Evolutionary conservation across 139 green algal genomes (phyloP).

Genomic region (Micractinium sp.): DNA sequence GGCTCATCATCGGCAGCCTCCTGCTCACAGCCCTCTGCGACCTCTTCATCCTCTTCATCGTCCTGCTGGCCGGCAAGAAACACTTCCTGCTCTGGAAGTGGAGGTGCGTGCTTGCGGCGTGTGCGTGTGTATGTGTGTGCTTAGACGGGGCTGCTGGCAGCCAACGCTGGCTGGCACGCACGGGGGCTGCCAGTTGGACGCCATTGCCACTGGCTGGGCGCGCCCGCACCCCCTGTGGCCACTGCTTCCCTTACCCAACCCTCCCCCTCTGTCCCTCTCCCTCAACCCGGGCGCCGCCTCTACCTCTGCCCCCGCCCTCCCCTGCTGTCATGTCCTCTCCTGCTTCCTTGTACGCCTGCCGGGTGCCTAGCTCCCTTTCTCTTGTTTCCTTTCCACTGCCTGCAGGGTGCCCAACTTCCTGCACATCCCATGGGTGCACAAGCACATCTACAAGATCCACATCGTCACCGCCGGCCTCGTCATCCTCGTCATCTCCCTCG

Average conservation of each 20-base stretch:
- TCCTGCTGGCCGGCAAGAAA: not conserved
- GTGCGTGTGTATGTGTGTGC: too few species aligned
- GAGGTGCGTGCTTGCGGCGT: not conserved
- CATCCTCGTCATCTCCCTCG: constrained; percentile 15
- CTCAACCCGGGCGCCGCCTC: not conserved
- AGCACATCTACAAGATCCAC: not conserved
- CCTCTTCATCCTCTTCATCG: not conserved
- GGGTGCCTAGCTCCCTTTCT: not conserved
- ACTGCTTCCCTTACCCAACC: too few species aligned
- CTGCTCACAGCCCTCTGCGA: constrained; percentile 19
- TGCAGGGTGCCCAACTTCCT: constrained; percentile 7
- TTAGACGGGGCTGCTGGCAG: too few species aligned
- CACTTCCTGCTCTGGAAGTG: not conserved
- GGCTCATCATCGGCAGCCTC: constrained; percentile 22
- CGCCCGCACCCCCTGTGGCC: too few species aligned
- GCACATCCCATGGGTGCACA: not conserved
- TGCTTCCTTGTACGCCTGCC: not conserved
- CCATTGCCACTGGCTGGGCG: too few species aligned
- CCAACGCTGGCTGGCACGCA: not conserved
- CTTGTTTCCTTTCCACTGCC: too few species aligned
- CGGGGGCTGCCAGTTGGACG: too few species aligned
- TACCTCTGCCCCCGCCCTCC: not conserved
- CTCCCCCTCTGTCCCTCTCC: too few species aligned
- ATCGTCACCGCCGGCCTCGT: not conserved
- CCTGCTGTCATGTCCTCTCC: too few species aligned